These are phyloP conservation scores for Penicillium sp. DNA, from an alignment of 2,329 filamentous ascomycete species.

Conservation along the genomic window DNA sequence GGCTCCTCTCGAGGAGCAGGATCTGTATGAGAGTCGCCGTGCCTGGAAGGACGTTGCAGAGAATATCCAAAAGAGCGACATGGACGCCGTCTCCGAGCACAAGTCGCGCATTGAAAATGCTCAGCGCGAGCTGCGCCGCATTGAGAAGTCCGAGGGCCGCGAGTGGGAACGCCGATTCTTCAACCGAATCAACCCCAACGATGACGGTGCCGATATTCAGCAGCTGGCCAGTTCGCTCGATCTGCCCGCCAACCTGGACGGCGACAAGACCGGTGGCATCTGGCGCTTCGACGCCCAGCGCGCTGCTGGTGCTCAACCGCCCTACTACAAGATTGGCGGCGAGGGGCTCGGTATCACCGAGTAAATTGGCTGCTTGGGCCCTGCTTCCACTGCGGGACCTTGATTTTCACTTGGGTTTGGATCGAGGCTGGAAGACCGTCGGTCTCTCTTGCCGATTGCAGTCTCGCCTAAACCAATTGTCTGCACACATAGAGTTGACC, in stretches of 20 bases:
- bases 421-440: constrained; percentile 1
- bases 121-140: constrained; percentile 72
- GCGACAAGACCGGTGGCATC: constrained; percentile 66
- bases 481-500: constrained; percentile 21
- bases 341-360: constrained; percentile 39
- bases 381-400: not conserved
- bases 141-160: constrained; percentile 70
- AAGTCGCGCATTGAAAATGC: constrained; percentile 89
- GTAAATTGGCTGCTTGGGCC: constrained; percentile 6
- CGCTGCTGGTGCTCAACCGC: constrained; percentile 43
- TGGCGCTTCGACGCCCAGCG: constrained; percentile 65
- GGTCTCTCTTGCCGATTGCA: not conserved
- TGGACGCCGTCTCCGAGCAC: constrained; percentile 73
- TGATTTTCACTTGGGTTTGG: constrained; percentile 5
- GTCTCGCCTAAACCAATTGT: constrained; percentile 7
- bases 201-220: constrained; percentile 40
- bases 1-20: constrained; percentile 72
- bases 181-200: constrained; percentile 41
- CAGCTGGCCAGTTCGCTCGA: constrained; percentile 44
- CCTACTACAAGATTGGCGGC: constrained; percentile 43
- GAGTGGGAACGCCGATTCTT: constrained; percentile 88
- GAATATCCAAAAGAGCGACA: constrained; percentile 76
- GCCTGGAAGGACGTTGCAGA: constrained; percentile 85
- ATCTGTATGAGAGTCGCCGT: constrained; percentile 80
- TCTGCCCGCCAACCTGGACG: constrained; percentile 49